phyloP scores from a whole-genome alignment of 805 yeast species.

The Sugiyamaella americana region DNA sequence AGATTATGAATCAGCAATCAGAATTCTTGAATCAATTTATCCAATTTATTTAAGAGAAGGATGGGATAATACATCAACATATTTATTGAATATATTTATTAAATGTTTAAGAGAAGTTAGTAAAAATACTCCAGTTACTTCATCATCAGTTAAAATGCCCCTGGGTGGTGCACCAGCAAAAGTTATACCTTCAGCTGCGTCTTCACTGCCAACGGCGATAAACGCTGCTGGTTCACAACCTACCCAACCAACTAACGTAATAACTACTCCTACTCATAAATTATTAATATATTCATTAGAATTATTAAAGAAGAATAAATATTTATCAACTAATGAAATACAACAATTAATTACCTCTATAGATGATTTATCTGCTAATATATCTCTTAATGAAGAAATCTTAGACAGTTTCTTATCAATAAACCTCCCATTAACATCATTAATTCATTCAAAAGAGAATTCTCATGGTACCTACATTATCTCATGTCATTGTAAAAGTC shows the following conservation, averaged over 20 bases:
- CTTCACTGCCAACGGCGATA: too few species aligned
- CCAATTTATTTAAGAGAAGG: slow-evolving; percentile 60
- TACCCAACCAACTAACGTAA: too few species aligned
- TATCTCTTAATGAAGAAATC: too few species aligned
- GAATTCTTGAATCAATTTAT: slow-evolving; percentile 62
- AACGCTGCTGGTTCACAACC: too few species aligned
- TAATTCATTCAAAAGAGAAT: slow-evolving; percentile 2
- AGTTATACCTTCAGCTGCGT: too few species aligned
- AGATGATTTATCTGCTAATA: background rate
- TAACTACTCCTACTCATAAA: slow-evolving; percentile 7
- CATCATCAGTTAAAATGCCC: too few species aligned
- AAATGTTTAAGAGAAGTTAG: slow-evolving; percentile 45
- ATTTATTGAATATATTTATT: slow-evolving; percentile 59
- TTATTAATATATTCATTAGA: slow-evolving; percentile 28
- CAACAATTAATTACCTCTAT: background rate
- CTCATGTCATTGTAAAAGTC: slow-evolving; percentile 15
- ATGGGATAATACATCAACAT: slow-evolving; percentile 67
- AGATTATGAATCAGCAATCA: slow-evolving; percentile 54
- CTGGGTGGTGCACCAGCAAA: too few species aligned
- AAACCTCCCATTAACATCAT: slow-evolving; percentile 20
- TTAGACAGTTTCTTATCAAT: too few species aligned
- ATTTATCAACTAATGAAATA: background rate
- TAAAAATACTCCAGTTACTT: too few species aligned
- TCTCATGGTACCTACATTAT: background rate
- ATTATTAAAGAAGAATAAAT: slow-evolving; percentile 15